phyloP scores from a whole-genome alignment of 1,284 basidiomycete species.

The Ceratobasidium papillatum region DNA sequence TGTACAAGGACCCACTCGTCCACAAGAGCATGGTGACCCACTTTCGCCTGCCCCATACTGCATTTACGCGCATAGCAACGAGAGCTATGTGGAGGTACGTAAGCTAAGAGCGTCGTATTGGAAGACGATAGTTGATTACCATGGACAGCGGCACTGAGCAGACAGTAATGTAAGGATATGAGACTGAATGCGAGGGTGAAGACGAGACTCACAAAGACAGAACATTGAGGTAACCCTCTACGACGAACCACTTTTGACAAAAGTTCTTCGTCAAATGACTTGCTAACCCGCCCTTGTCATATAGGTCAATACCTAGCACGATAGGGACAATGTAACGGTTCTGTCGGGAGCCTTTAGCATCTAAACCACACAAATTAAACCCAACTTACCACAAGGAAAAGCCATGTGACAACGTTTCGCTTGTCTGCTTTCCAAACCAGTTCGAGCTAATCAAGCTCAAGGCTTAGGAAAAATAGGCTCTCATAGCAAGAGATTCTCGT shows the following conservation, averaged over 20 bases:
- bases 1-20: slow-evolving; percentile 24
- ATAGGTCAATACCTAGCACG: slow-evolving; percentile 42
- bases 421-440: slow-evolving; percentile 41
- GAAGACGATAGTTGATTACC: neutral
- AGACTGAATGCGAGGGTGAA: neutral
- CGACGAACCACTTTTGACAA: slow-evolving; percentile 33
- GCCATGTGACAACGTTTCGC: slow-evolving; percentile 33
- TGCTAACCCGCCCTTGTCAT: slow-evolving; percentile 41
- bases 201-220: slow-evolving; percentile 24
- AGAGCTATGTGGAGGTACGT: slow-evolving; percentile 10
- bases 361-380: neutral
- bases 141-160: slow-evolving; percentile 32
- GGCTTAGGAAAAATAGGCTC: neutral
- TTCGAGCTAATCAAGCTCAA: slow-evolving; percentile 23
- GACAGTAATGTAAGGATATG: neutral
- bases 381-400: slow-evolving; percentile 25
- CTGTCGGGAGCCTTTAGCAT: neutral
- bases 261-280: slow-evolving; percentile 27
- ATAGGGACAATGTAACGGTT: slow-evolving; percentile 42
- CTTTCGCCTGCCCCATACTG: slow-evolving; percentile 41
- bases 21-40: slow-evolving; percentile 23
- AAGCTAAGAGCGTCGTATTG: neutral
- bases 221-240: slow-evolving; percentile 36
- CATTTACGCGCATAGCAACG: slow-evolving; percentile 43
- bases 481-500: neutral